A percentile compares a stretch with the other conserved stretches of the same genome.
Evolutionary conservation across 78 protist species (phyloP).

Genomic region (Chrysochromulina parva): DNA sequence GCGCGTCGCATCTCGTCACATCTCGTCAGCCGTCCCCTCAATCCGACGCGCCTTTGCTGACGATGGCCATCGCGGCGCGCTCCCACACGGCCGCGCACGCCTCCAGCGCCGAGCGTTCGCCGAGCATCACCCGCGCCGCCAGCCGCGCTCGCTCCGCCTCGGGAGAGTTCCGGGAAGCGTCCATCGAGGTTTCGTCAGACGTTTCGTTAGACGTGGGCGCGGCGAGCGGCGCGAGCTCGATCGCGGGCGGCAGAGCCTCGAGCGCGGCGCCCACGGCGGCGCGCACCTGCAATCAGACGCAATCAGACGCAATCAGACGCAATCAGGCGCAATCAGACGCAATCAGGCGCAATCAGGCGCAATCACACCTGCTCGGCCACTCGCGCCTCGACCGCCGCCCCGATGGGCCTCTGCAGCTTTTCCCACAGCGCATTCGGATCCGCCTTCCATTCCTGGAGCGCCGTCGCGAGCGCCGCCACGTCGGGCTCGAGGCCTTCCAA

Average conservation of each 20-base stretch:
- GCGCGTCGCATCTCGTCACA: too few species aligned
- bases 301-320: too few species aligned
- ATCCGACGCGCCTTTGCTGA: too few species aligned
- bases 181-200: too few species aligned
- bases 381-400: background rate
- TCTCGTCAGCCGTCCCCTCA: too few species aligned
- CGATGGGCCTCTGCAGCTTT: background rate
- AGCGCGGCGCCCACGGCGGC: too few species aligned
- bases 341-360: too few species aligned
- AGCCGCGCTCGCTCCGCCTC: background rate
- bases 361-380: too few species aligned
- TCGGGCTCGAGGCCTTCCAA: background rate
- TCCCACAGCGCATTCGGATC: background rate
- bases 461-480: background rate
- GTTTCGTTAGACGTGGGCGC: too few species aligned
- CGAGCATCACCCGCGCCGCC: slow-evolving; percentile 4
- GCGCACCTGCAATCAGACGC: too few species aligned
- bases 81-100: background rate
- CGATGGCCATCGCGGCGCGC: slow-evolving; percentile 5
- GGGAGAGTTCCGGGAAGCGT: background rate
- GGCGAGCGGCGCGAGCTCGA: background rate
- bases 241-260: too few species aligned
- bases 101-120: background rate
- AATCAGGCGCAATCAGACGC: too few species aligned
- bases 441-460: background rate